Conservation (phyloP, 1,284 basidiomycete genomes). For the Moesziomyces parantarcticus region DNA sequence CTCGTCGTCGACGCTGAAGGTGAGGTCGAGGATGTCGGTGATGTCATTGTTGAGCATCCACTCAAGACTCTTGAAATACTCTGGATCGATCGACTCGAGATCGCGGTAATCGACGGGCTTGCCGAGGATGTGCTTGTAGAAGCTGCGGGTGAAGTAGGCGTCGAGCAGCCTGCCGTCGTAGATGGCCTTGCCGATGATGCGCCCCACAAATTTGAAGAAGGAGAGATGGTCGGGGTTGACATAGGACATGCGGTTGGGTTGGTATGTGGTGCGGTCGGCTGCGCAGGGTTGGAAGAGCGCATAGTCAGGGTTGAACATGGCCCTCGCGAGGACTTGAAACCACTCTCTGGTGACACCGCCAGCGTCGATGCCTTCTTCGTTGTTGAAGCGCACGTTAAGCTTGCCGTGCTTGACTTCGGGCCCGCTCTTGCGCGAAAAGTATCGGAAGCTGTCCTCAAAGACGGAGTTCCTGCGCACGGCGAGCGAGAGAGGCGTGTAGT, state of each 20-base stretch:
- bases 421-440: conserved; percentile 87
- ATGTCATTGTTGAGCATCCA: conserved; percentile 72
- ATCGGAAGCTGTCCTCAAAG: conserved; percentile 96
- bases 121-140: conserved; percentile 67
- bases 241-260: conserved; percentile 90
- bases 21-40: conserved; percentile 79
- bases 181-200: conserved; percentile 93
- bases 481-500: conserved; percentile 85
- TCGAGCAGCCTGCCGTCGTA: conserved; percentile 95
- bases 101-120: conserved; percentile 65
- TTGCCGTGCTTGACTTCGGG: conserved; percentile 99
- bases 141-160: conserved; percentile 85
- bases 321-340: conserved; percentile 96
- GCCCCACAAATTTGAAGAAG: conserved; percentile 99
- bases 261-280: conserved; percentile 91
- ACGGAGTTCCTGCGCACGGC: conserved; percentile 92
- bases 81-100: conserved; percentile 65
- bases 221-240: conserved; percentile 90
- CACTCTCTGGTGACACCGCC: conserved; percentile 98
- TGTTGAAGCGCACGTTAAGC: conserved; percentile 93
- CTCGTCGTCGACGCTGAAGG: conserved; percentile 89
- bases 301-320: conserved; percentile 99
- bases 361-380: conserved; percentile 97
- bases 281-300: conserved; percentile 91
- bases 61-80: conserved; percentile 85